phyloP scores from a whole-genome alignment of 139 green algal genomes.

The Volvox reticuliferus region DNA sequence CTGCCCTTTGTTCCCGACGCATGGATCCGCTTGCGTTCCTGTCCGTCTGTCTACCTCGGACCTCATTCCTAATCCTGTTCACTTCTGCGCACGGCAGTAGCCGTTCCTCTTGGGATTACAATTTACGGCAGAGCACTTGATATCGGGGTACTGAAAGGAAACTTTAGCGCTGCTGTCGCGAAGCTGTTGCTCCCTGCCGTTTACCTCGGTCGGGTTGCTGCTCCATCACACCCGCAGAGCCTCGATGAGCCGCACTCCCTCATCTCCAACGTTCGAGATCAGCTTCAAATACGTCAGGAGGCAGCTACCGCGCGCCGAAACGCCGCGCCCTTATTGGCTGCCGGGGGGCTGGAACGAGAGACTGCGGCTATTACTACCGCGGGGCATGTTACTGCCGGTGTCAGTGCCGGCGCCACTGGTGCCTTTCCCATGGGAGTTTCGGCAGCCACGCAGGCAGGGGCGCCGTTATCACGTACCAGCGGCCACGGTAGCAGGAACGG shows the following conservation, averaged over 20 bases:
- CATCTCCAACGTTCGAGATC: conserved; percentile 23
- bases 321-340: neutral
- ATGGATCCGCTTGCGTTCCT: too few species aligned
- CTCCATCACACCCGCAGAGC: neutral
- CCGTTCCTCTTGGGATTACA: too few species aligned
- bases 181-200: too few species aligned
- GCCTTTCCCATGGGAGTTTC: neutral
- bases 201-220: too few species aligned
- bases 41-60: too few species aligned
- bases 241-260: conserved; percentile 31
- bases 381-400: neutral
- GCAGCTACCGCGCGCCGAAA: neutral
- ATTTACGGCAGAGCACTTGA: too few species aligned
- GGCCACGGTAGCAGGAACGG: neutral
- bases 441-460: neutral
- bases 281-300: conserved; percentile 18
- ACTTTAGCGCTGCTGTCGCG: too few species aligned
- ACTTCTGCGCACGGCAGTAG: too few species aligned
- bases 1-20: too few species aligned
- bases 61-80: too few species aligned
- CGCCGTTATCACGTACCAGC: neutral
- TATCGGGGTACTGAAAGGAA: too few species aligned
- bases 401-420: too few species aligned
- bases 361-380: neutral
- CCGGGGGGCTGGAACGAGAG: neutral